Base-by-base conservation (phyloP, 2,329 filamentous ascomycete genomes). In the Rutstroemia sp. region DNA sequence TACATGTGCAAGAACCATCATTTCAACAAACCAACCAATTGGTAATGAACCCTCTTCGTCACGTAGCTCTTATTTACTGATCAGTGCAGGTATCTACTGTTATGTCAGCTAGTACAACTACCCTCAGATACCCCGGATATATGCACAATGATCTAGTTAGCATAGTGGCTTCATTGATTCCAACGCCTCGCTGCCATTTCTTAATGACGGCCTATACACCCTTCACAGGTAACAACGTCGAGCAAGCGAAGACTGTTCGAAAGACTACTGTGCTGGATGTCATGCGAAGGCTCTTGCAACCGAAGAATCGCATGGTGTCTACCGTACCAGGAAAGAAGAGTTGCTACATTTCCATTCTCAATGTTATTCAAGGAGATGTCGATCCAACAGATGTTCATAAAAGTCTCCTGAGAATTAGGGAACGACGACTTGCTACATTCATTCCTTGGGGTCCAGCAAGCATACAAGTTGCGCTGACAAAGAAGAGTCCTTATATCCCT, bases 71-170 rank as follows among this genome's bases (percentile, higher is more conserved):
- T 19, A 23, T 46, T 48, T 48, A 57, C 45, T 60, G 10, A n/a
- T 48, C 52, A 45, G n/a, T n/a, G 49, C 17, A 87, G 82, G 81
- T 94, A 4, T 94, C 91, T 7, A 99, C 95, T 1, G 95, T 99
- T 71, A 99, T 99, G 94, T 96, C 92, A 38, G 94, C 94, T 41
- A 95, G 90, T 69, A 99, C 94, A 4, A 97, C 92, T 9, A 96
- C 95, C 2, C 83, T 99, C 51, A 83, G 94, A 69, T 99, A 99
- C 71, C 94, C 94, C 1, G 94, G 94, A 41, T 99, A 99, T 75
- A 99, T 99, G 94, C 94, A 99, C 78, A 99, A 99, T 72, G 94
- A 99, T 70, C 86, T 99, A 16, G 92, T 96, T 68, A 94, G 92
- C 72, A 97, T 99, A 66, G 81, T 99, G 57, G 94, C 95, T 23